These are phyloP conservation scores for Carpinus viminea DNA, from an alignment of 306 rosid genomes.

Conservation along the genomic window DNA sequence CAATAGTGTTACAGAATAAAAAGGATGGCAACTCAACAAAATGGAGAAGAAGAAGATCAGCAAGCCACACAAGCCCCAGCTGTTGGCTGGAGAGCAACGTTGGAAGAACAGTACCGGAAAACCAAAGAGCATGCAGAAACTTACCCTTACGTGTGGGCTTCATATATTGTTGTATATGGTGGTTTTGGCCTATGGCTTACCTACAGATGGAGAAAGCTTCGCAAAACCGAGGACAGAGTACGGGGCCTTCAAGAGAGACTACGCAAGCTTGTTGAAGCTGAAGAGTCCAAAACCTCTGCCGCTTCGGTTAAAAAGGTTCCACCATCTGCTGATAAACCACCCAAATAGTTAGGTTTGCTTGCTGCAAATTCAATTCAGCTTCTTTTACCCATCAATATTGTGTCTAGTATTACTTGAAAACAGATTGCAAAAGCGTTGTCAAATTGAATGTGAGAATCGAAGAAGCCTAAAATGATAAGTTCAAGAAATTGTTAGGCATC, in stretches of 20 bases:
- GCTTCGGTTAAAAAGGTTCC: slow-evolving; percentile 43
- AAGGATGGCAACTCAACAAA: slow-evolving; percentile 37
- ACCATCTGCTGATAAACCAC: slow-evolving; percentile 42
- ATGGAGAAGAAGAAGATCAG: slow-evolving; percentile 49
- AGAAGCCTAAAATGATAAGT: slow-evolving; percentile 16
- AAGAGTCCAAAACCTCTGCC: slow-evolving; percentile 49
- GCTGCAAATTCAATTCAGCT: slow-evolving; percentile 13
- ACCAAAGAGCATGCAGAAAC: slow-evolving; percentile 69
- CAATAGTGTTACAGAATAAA: neutral
- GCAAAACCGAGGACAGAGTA: slow-evolving; percentile 73
- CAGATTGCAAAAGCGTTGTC: slow-evolving; percentile 5
- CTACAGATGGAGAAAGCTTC: slow-evolving; percentile 84
- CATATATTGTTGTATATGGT: slow-evolving; percentile 78
- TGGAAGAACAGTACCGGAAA: slow-evolving; percentile 53
- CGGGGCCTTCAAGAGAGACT: slow-evolving; percentile 58
- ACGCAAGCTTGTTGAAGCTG: slow-evolving; percentile 54
- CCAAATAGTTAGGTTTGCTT: slow-evolving; percentile 29
- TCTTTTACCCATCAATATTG: slow-evolving; percentile 15
- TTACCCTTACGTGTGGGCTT: slow-evolving; percentile 87
- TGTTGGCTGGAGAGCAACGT: slow-evolving; percentile 37
- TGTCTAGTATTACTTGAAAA: slow-evolving; percentile 3
- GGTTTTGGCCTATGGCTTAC: slow-evolving; percentile 65
- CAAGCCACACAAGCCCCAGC: slow-evolving; percentile 20
- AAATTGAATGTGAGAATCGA: slow-evolving; percentile 13
- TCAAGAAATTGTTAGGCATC: slow-evolving; percentile 19